phyloP scores from a whole-genome alignment of 1,139 yeast species.

The Yamadazyma songkhlaensis region DNA sequence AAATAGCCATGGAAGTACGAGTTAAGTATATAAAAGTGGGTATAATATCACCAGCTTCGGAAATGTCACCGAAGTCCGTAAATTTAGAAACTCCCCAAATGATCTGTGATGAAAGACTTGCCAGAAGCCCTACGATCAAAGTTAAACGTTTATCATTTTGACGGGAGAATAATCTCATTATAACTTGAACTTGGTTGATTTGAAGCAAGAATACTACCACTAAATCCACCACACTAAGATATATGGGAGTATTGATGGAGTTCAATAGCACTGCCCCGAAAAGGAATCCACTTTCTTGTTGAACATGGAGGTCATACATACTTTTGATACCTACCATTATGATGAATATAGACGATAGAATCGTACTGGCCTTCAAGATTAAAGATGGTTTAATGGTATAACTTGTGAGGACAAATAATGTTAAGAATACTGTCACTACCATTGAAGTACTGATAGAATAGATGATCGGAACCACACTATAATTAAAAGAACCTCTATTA shows the following conservation, averaged over 20 bases:
- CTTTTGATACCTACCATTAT: slow-evolving; percentile 49
- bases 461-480: slow-evolving; percentile 58
- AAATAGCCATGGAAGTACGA: slow-evolving; percentile 68
- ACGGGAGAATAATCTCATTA: slow-evolving; percentile 69
- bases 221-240: slow-evolving; percentile 61
- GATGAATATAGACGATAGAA: slow-evolving; percentile 53
- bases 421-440: slow-evolving; percentile 61
- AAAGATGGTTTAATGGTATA: slow-evolving; percentile 54
- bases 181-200: slow-evolving; percentile 72
- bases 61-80: slow-evolving; percentile 28
- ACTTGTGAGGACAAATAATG: slow-evolving; percentile 62
- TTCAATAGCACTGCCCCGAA: slow-evolving; percentile 51
- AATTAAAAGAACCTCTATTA: slow-evolving; percentile 46
- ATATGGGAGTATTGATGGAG: slow-evolving; percentile 43
- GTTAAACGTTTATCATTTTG: slow-evolving; percentile 68
- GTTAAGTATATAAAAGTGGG: slow-evolving; percentile 80
- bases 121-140: slow-evolving; percentile 56
- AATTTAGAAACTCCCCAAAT: slow-evolving; percentile 71
- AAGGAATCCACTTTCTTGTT: slow-evolving; percentile 55
- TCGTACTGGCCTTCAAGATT: slow-evolving; percentile 43
- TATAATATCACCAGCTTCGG: slow-evolving; percentile 55
- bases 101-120: slow-evolving; percentile 59
- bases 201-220: slow-evolving; percentile 60
- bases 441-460: slow-evolving; percentile 65
- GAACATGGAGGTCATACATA: slow-evolving; percentile 41